Evolutionary conservation across 345 rosid species (phyloP).

Genomic region (Moringa oleifera): DNA sequence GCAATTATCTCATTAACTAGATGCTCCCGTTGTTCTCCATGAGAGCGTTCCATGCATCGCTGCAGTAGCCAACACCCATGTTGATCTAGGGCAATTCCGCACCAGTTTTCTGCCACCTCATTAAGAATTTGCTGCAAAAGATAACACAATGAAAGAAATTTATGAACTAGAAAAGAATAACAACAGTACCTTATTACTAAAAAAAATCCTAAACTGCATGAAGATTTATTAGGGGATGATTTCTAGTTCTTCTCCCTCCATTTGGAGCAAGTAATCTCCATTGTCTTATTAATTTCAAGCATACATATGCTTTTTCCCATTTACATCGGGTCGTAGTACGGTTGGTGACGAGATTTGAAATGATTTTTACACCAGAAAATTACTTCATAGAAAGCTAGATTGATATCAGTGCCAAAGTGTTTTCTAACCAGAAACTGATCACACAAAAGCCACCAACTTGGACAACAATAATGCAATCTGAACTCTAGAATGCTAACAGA

Average conservation of each 20-base stretch:
- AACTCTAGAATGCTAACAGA: too few species aligned
- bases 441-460: too few species aligned
- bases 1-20: slow-evolving; percentile 36
- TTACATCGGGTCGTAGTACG: too few species aligned
- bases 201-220: not conserved
- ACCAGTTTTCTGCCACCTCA: slow-evolving; percentile 36
- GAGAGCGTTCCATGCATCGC: slow-evolving; percentile 32
- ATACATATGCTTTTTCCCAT: not conserved
- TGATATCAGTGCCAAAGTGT: too few species aligned
- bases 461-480: too few species aligned
- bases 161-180: not conserved
- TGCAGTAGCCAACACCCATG: slow-evolving; percentile 63
- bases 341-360: too few species aligned
- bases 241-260: too few species aligned
- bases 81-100: slow-evolving; percentile 52
- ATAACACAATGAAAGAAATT: slow-evolving; percentile 7
- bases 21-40: slow-evolving; percentile 28
- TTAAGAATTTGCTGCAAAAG: slow-evolving; percentile 50
- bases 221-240: too few species aligned
- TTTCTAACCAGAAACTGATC: too few species aligned
- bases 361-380: too few species aligned
- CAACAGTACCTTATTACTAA: not conserved
- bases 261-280: too few species aligned
- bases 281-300: not conserved
- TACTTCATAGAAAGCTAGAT: too few species aligned